Base-by-base conservation (phyloP, 352 stramenopile genomes). In the Globisporangium spiculum region DNA sequence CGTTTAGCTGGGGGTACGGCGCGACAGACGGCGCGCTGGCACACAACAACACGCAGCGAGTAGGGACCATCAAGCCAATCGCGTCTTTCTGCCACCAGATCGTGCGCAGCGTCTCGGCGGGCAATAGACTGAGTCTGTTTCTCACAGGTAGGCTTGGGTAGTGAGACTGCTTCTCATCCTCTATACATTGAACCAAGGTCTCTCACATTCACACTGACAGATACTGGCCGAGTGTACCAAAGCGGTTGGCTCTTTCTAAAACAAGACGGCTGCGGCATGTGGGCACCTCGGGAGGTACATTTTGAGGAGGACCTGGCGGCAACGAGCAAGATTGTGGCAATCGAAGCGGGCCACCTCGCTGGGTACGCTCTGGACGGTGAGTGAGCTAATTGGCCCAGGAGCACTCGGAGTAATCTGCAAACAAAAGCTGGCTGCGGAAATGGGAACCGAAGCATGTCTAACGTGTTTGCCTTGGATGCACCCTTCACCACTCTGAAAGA, bases 201-300 rank as follows among this genome's bases (percentile, higher is more conserved):
- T 41, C 34, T 41, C 34, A 41, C 34, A 41, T 41, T 34, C 14
- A 6, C 8, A 32, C 30, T 44, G 34, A 36, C 63, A 76, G 76
- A 81, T 44, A 60, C 71, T 5, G 79, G 76, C 5, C 44, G 65
- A 2, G 72, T 94, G 52, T 79, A 79, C 32, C 75, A 90, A 56
- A 76, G 75, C 26, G 86, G 86, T 6, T 71, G 82, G 1, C 75
- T 91, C 27, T 88, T 78, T 62, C 63, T 80, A 20, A 75, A 75
- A 10, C 82, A 90, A 62, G 80, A 90, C 53, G 84, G 84, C 1
- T 75, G 72, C 7, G 69, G 66, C 3, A 92, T 91, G 84, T 89
- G 76, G 79, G 66, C 69, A 30, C 78, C 80, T 7, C 61, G 65
- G 14, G 71, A 81, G n/a, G 30, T 91, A 7, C 59, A 68, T 5